Base-by-base conservation (phyloP, 2,329 filamentous ascomycete species). In the Dothistroma pini region DNA sequence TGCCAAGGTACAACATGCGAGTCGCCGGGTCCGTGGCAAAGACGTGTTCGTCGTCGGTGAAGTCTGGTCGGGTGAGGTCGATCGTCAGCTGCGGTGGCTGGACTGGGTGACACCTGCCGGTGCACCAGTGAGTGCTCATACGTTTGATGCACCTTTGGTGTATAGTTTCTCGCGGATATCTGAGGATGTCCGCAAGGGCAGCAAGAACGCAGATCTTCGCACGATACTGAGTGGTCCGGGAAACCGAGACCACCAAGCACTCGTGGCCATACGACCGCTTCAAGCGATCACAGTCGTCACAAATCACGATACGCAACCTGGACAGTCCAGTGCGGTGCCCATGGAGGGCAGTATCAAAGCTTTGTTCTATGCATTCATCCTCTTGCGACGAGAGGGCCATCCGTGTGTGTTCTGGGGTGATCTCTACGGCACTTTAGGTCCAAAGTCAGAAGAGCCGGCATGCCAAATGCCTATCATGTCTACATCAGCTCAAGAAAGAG, bases 331-430 rank as follows among this genome's bases (percentile, higher is more conserved):
- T 49, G 85, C 83, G 67, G 84, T 85, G 0, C 83, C 83, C 1
- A 83, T 91, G 47, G 81, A 85, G 58, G 78, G 80, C 29, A 87
- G 84, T 76, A 89, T 91, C 78, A 90, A 90, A 73, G 83, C 87
- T 0, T 79, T 91, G 16, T 89, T 88, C 12, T 90, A 91, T 72
- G 78, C 87, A 0, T 80, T 91, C 50, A 90, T 91, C 58, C 82
- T 92, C 1, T 83, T 91, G 29, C 82, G 86, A 12, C 75, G 80
- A 54, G 77, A 83, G 35, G 87, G 87, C 16, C 81, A 85, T 31
- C 88, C 88, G 0, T 89, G 85, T 67, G 77, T 89, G 38, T 91
- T 91, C 72, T 90, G 86, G 70, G 86, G 87, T 25, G 87, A 90
- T 69, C 72, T 90, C 0, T 89, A 88, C 72, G 87, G 87, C 22